These are phyloP conservation scores for Pachysandra terminalis DNA, from an alignment of 164 flowering plant genomes.

Conservation along the genomic window DNA sequence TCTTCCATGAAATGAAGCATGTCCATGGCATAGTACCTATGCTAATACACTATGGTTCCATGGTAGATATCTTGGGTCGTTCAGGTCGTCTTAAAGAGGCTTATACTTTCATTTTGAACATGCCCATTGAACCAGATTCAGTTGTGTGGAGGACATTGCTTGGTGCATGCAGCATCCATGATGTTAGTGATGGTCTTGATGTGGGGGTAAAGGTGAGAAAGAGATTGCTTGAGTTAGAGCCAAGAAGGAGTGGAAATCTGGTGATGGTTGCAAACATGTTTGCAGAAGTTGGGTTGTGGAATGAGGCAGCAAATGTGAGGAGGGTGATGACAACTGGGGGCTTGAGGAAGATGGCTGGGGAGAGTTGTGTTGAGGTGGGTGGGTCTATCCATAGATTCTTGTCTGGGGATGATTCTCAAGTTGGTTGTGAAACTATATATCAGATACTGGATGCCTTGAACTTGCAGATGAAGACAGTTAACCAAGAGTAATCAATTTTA, in stretches of 20 bases:
- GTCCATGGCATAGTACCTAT: conserved; percentile 47
- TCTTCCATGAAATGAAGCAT: conserved; percentile 53
- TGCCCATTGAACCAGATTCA: conserved; percentile 56
- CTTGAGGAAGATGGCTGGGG: conserved; percentile 59
- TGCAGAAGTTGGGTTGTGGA: conserved; percentile 65
- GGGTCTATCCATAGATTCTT: conserved; percentile 42
- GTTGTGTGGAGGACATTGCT: conserved; percentile 61
- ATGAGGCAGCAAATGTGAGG: conserved; percentile 49
- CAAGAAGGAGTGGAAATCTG: conserved; percentile 56
- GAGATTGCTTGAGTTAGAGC: conserved; percentile 56
- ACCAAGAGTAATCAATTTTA: conserved; percentile 2
- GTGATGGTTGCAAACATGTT: conserved; percentile 69
- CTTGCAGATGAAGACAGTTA: conserved; percentile 34
- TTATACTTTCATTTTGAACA: conserved; percentile 37
- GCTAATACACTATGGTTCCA: conserved; percentile 62
- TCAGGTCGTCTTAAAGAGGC: conserved; percentile 62
- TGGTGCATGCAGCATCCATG: conserved; percentile 51
- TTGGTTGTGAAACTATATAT: conserved; percentile 26
- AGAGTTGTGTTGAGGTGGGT: conserved; percentile 50
- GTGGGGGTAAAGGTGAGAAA: conserved; percentile 36
- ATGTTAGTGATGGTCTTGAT: conserved; percentile 24
- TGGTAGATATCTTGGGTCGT: conserved; percentile 66
- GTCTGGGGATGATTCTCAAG: conserved; percentile 41
- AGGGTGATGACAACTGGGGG: conserved; percentile 38
- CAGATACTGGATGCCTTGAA: conserved; percentile 32